Conservation (phyloP, 2,329 filamentous ascomycete genomes). For the Microdochium trichocladiopsis region DNA sequence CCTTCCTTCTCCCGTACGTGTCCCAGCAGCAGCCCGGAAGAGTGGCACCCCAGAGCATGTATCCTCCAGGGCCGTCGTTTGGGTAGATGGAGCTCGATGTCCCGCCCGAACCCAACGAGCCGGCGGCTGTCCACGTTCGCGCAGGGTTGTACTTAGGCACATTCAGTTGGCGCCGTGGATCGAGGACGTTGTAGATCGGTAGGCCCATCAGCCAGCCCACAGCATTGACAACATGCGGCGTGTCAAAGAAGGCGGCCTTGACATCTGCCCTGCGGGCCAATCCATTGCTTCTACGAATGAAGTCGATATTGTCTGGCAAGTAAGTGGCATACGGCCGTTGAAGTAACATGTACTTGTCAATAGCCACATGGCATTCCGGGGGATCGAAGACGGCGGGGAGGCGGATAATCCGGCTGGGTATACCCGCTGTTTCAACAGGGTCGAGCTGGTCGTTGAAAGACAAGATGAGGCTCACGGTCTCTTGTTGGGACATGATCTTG, state of each 20-base stretch:
- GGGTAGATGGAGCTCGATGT: conserved; percentile 27
- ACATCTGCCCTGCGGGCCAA: conserved; percentile 21
- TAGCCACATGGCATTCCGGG: conserved; percentile 43
- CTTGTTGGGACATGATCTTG: conserved; percentile 6
- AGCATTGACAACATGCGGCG: conserved; percentile 21
- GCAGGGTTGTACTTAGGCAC: conserved; percentile 25
- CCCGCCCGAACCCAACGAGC: conserved; percentile 28
- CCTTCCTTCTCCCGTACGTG: conserved; percentile 19
- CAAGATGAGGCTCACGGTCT: conserved; percentile 1
- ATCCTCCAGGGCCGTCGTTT: conserved; percentile 29
- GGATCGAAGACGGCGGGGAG: conserved; percentile 32
- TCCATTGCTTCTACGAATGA: conserved; percentile 32
- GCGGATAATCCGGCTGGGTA: conserved; percentile 19
- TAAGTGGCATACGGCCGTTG: conserved; percentile 55
- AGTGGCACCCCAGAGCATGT: conserved; percentile 24
- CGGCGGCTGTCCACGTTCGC: conserved; percentile 24
- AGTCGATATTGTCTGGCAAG: conserved; percentile 54
- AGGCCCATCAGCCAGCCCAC: conserved; percentile 28
- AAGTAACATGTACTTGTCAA: conserved; percentile 53
- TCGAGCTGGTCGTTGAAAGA: conserved; percentile 8
- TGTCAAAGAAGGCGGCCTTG: conserved; percentile 22
- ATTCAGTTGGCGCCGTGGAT: conserved; percentile 12
- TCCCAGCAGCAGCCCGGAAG: conserved; percentile 27
- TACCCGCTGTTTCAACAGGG: conserved; percentile 7
- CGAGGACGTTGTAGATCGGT: conserved; percentile 22